Percentiles rank a stretch among this genome's conserved stretches.
phyloP scores from a whole-genome alignment of 2,329 filamentous ascomycete species.

The Neofusicoccum umdonicola region DNA sequence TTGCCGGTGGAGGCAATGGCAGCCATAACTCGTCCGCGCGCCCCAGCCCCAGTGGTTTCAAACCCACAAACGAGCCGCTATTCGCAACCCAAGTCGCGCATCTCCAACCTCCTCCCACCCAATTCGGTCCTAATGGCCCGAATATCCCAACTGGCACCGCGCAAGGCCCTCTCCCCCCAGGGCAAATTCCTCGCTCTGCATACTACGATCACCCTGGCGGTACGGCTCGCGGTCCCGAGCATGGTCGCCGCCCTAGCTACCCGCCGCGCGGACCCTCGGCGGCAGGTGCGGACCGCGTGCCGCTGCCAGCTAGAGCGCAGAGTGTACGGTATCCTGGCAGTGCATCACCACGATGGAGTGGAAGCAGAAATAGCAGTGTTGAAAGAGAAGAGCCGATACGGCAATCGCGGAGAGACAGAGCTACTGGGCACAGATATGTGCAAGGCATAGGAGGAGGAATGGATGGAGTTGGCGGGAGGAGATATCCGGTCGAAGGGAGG shows the following conservation, averaged over 20 bases:
- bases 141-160: constrained; percentile 34
- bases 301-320: neutral
- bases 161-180: neutral
- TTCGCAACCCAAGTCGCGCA: constrained; percentile 48
- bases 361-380: constrained; percentile 7
- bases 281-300: neutral
- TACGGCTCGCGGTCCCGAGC: neutral
- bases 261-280: neutral
- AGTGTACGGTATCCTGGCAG: constrained; percentile 10
- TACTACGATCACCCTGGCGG: constrained; percentile 7
- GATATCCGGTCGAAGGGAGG: constrained; percentile 18
- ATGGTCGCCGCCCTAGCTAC: constrained; percentile 8
- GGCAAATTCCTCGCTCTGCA: neutral
- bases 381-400: neutral
- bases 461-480: constrained; percentile 19
- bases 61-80: constrained; percentile 44
- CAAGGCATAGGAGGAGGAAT: neutral
- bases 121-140: constrained; percentile 24
- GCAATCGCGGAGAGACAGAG: neutral
- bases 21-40: constrained; percentile 1
- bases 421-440: neutral
- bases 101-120: constrained; percentile 27
- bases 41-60: constrained; percentile 32
- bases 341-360: neutral
- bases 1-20: constrained; percentile 25